Conservation (phyloP, 257 asterid species). For the Catharanthus roseus region DNA sequence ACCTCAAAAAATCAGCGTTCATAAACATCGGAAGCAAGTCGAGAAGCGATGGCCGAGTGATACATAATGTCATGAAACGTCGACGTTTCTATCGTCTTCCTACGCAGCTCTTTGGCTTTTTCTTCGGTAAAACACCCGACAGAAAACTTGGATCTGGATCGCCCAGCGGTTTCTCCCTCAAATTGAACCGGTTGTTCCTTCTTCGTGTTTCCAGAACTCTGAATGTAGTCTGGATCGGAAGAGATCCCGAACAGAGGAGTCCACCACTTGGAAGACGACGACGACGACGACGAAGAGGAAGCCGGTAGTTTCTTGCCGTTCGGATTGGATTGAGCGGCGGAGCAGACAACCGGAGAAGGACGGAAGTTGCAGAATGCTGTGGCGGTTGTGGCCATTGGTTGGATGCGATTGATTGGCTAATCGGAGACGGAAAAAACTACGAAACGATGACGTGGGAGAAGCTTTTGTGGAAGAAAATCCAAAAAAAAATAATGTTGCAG, state of each 20-base stretch:
- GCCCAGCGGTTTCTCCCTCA: background rate
- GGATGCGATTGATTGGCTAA: background rate
- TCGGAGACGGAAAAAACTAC: background rate
- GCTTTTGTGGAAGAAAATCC: no score
- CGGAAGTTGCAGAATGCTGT: slow-evolving; percentile 18
- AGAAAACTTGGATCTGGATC: slow-evolving; percentile 31
- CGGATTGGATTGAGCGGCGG: no score
- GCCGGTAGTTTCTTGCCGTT: no score
- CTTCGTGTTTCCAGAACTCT: slow-evolving; percentile 6
- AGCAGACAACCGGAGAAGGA: slow-evolving; percentile 19
- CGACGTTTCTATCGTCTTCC: slow-evolving; percentile 42
- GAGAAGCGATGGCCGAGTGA: slow-evolving; percentile 71
- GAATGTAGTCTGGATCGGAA: slow-evolving; percentile 54
- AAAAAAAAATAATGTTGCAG: no score
- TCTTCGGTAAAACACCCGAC: slow-evolving; percentile 59
- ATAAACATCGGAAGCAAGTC: slow-evolving; percentile 67
- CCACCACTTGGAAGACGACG: slow-evolving; percentile 57
- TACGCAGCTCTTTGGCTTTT: slow-evolving; percentile 58
- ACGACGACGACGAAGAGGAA: no score
- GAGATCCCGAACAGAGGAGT: slow-evolving; percentile 56
- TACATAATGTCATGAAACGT: slow-evolving; percentile 60
- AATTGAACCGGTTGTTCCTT: background rate
- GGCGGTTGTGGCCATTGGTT: slow-evolving; percentile 25
- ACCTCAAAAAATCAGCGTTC: slow-evolving; percentile 10
- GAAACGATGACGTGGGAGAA: background rate